A percentile compares a stretch with the other conserved stretches of the same genome.
These are phyloP conservation scores for Cruciata laevipes DNA, from an alignment of 257 asterid genomes.

Conservation along the genomic window DNA sequence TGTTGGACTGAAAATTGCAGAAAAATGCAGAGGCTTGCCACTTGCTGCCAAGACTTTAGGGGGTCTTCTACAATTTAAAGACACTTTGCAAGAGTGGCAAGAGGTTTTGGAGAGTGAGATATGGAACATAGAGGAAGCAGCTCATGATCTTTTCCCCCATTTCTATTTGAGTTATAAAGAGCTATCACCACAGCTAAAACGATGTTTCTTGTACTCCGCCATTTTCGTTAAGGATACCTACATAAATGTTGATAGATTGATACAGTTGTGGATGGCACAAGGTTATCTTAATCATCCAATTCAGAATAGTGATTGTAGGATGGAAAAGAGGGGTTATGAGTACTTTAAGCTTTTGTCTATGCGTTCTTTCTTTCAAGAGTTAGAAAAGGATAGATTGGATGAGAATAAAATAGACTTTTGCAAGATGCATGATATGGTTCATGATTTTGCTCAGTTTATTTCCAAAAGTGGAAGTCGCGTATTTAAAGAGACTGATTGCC, in stretches of 20 bases:
- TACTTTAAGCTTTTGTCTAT: background rate
- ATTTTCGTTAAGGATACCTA: background rate
- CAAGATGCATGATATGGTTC: background rate
- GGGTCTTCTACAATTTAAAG: background rate
- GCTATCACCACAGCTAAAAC: background rate
- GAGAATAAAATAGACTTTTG: background rate
- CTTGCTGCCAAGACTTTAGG: background rate
- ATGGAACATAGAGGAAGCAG: background rate
- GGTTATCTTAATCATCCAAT: background rate
- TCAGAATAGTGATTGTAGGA: background rate
- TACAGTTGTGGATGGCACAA: background rate
- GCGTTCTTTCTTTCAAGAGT: background rate
- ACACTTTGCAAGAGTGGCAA: conserved; percentile 1
- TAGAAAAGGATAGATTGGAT: background rate
- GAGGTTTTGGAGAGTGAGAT: background rate
- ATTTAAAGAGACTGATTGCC: background rate
- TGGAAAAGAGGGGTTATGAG: background rate
- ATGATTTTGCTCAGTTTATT: conserved; percentile 7
- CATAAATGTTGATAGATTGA: background rate
- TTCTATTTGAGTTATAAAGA: conserved; percentile 2
- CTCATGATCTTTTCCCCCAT: background rate
- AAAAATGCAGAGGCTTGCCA: background rate
- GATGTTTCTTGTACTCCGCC: background rate
- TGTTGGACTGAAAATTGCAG: background rate
- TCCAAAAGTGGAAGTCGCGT: background rate